Base-by-base conservation (phyloP, 306 rosid species). In the Casuarina equisetifolia region DNA sequence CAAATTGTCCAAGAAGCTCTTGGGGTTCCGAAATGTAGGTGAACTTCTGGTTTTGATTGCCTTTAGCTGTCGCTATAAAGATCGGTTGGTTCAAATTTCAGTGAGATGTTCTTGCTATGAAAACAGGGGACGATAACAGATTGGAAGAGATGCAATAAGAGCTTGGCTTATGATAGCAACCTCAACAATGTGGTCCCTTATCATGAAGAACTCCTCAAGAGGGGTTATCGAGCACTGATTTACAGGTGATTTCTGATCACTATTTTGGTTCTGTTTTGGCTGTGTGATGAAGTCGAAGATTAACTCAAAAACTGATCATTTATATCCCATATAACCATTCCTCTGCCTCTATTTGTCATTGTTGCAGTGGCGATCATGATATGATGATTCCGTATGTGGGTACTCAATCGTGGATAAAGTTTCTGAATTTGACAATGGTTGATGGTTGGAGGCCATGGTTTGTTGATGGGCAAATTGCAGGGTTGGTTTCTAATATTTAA, bases 391-490 rank as follows among this genome's bases (percentile, higher is more conserved):
- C 89, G 1, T 73, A 88, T 58, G 39, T 85, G 72, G 81, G 79
- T 2, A 85, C 91, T 0, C 49, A 45, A 2, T 76, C 67, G 16
- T 85, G 91, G 91, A 85, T 88, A 39, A 70, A 63, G 68, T 76
- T 84, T 57, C 77, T 88, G 58, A 83, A 81, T 69, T 73, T 83
- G 63, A 75, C 81, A 16, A 11, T 79, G 1, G 64, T 19, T 3
- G 48, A 64, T 42, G 82, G 59, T 20, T 85, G 89, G 91, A 81
- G 71, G 42, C 86, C 89, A 64, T 85, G 91, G 89, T 81, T 63
- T 75, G 74, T 73, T 25, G 78, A 83, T 43, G 78, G 80, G 12
- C 86, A 85, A 76, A 48, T 85, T 50, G 79, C 86, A 35, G 91
- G 91, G 91, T 88, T 32, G 25, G 83, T 50, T 52, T 61, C 48